These are phyloP conservation scores for Saussurea involucrata DNA, from an alignment of 129 eudicot species.

Conservation along the genomic window DNA sequence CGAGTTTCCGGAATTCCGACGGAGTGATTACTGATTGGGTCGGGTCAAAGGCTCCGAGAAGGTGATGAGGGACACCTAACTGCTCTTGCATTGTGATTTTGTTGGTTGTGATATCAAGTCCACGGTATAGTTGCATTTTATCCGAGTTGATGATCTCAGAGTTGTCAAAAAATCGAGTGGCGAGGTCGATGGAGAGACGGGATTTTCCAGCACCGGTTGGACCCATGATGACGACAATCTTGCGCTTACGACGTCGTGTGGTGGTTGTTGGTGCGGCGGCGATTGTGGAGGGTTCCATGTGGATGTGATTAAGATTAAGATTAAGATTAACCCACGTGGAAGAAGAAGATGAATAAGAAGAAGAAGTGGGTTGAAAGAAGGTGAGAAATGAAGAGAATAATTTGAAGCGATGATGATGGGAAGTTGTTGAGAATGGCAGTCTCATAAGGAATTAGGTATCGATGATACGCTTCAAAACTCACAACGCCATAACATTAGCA, in stretches of 20 bases:
- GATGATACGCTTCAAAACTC: constrained; percentile 3
- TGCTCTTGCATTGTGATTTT: constrained; percentile 59
- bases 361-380: constrained; percentile 19
- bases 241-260: constrained; percentile 26
- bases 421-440: constrained; percentile 16
- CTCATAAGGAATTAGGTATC: constrained; percentile 34
- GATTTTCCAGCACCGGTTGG: constrained; percentile 88
- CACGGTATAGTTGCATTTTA: constrained; percentile 71
- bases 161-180: constrained; percentile 33
- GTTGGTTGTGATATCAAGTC: constrained; percentile 75
- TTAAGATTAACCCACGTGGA: constrained; percentile 20
- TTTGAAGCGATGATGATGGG: constrained; percentile 23
- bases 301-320: not conserved
- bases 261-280: not conserved
- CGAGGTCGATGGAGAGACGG: constrained; percentile 63
- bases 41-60: constrained; percentile 59
- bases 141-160: constrained; percentile 77
- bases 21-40: constrained; percentile 40
- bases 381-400: constrained; percentile 15
- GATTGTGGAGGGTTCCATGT: constrained; percentile 26
- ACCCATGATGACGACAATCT: constrained; percentile 61
- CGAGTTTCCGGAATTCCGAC: constrained; percentile 46
- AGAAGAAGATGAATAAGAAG: too few relatives aligned
- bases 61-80: constrained; percentile 53
- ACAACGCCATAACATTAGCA: constrained; percentile 21